phyloP scores from a whole-genome alignment of 2,329 filamentous ascomycete genomes.

The Cytospora leucostoma region DNA sequence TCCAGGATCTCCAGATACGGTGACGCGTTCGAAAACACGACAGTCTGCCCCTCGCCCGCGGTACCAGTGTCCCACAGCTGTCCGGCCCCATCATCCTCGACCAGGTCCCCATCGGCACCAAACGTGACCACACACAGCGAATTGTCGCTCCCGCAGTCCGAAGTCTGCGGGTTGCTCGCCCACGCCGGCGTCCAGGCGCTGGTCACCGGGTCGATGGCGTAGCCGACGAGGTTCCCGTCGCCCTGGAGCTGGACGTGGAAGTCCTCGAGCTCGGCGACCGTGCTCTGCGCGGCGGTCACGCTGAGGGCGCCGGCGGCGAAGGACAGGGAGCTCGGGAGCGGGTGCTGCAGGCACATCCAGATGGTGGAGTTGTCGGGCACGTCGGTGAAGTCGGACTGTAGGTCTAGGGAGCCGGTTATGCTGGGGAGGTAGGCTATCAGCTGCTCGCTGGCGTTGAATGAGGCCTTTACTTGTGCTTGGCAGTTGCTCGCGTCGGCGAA shows the following conservation, averaged over 20 bases:
- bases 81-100: slow-evolving; percentile 1
- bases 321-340: slow-evolving; percentile 28
- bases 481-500: slow-evolving; percentile 31
- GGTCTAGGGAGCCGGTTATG: slow-evolving; percentile 27
- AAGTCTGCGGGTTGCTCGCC: slow-evolving; percentile 19
- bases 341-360: slow-evolving; percentile 32
- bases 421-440: slow-evolving; percentile 31
- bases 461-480: slow-evolving; percentile 26
- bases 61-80: slow-evolving; percentile 15
- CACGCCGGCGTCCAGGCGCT: slow-evolving; percentile 24
- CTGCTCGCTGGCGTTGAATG: slow-evolving; percentile 31
- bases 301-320: slow-evolving; percentile 29
- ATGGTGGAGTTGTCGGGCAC: slow-evolving; percentile 31
- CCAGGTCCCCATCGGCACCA: slow-evolving; percentile 15
- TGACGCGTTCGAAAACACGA: slow-evolving; percentile 6
- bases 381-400: slow-evolving; percentile 31
- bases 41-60: slow-evolving; percentile 1
- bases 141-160: slow-evolving; percentile 17
- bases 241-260: slow-evolving; percentile 33
- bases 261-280: slow-evolving; percentile 29
- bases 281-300: slow-evolving; percentile 28
- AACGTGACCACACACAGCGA: slow-evolving; percentile 16
- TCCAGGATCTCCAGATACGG: slow-evolving; percentile 1
- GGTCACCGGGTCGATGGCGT: slow-evolving; percentile 22
- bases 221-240: slow-evolving; percentile 33